Evolutionary conservation across 352 stramenopile species (phyloP), one percentile per base, ranked within the genome.

Genomic region (Globisporangium perplexum): DNA sequence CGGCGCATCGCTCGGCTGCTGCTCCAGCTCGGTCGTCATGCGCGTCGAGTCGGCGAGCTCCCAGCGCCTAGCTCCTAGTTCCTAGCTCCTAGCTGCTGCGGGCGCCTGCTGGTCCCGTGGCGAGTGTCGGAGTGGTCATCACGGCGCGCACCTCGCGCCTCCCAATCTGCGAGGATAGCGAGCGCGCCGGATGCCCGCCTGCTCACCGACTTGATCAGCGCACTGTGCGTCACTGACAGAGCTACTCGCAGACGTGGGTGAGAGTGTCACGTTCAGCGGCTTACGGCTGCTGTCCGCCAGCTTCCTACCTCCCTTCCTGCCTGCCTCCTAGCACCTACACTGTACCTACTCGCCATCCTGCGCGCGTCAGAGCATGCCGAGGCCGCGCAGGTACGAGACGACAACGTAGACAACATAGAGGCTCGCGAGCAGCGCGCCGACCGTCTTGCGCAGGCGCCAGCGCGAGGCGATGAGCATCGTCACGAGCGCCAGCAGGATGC

Each of bases 401-500:
- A 71, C 61, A n/a, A 88, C 75, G 51, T 88, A 88, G 31, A 55
- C 63, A 18, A 50, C 58, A 47, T 88, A 86, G 22, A 86, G 57
- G 20, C 63, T 33, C 46, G 79, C 43, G 49, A 88, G 58, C 42
- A 86, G 50, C 1, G 30, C 63, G 38, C 74, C 76, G 44, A 70
- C 63, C 35, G 36, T 23, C 39, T 66, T 74, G 20, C 81, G 77
- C 23, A 88, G 65, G 10, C 56, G 68, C 77, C 77, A 88, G 30
- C 67, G 68, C 7, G 69, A 78, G 4, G 62, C 50, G 57, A 85
- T 60, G 30, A 88, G 63, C 57, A 86, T 57, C 12, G 28, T 33
- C 31, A 88, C 68, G 26, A 88, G 70, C 18, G 76, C 70, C 36
- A 85, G 51, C 22, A 88, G 63, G 22, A 88, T 72, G 30, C 55